These are phyloP conservation scores for Colletotrichum sp. DNA, from an alignment of 2,329 filamentous ascomycete genomes.

Conservation along the genomic window DNA sequence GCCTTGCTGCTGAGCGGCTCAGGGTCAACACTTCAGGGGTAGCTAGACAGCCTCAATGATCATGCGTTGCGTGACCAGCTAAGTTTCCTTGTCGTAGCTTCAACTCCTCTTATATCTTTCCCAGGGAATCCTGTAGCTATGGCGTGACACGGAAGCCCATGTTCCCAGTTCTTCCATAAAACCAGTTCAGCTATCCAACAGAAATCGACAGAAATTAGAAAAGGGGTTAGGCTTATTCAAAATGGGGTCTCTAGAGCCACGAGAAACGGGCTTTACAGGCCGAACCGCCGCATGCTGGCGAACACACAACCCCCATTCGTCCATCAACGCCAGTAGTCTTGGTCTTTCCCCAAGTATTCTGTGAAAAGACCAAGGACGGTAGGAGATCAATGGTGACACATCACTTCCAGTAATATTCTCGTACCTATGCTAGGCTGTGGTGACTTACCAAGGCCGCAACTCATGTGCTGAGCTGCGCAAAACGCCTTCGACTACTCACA, in stretches of 20 bases:
- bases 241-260: not conserved
- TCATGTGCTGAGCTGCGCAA: not conserved
- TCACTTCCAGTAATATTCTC: accelerated
- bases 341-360: not conserved
- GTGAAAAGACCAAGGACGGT: not conserved
- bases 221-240: too few species aligned
- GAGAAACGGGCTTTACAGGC: too few species aligned
- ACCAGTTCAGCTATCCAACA: not conserved
- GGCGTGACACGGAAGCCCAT: not conserved
- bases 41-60: too few species aligned
- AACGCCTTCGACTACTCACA: too few species aligned
- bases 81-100: not conserved
- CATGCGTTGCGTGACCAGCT: too few species aligned
- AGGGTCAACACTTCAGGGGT: too few species aligned
- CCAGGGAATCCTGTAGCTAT: not conserved
- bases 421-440: not conserved
- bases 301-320: not conserved
- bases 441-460: not conserved
- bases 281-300: not conserved
- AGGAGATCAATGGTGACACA: not conserved
- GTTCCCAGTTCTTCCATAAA: not conserved
- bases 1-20: too few species aligned
- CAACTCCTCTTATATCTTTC: not conserved
- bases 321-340: not conserved
- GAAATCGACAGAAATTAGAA: too few species aligned